phyloP scores from a whole-genome alignment of 202 grass and related monocot genomes.

The Miscanthus sacchariflorus region DNA sequence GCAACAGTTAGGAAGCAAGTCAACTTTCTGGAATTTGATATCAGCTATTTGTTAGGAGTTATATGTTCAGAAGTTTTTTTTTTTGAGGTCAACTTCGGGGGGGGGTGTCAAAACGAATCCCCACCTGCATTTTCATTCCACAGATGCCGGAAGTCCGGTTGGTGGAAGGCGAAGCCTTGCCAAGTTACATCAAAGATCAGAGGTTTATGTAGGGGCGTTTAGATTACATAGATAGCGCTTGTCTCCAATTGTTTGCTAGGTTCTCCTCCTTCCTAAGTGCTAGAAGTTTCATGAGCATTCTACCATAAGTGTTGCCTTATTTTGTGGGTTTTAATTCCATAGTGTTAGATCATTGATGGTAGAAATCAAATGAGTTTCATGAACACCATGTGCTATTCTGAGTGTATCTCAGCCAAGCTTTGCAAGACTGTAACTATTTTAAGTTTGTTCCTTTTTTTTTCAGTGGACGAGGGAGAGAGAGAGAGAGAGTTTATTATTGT shows the following conservation, averaged over 20 bases:
- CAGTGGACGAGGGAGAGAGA: neutral
- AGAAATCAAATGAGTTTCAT: neutral
- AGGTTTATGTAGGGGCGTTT: no score
- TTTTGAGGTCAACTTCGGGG: no score
- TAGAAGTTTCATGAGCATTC: neutral
- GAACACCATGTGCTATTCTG: neutral
- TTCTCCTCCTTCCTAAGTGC: no score
- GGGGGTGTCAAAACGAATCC: no score
- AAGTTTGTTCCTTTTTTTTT: neutral
- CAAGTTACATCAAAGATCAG: no score
- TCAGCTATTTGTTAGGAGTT: neutral
- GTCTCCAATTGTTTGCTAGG: no score
- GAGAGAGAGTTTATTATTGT: neutral
- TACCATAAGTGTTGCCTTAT: neutral
- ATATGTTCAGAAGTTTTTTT: neutral
- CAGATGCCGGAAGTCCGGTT: no score
- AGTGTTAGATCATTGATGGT: neutral
- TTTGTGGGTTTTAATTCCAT: slow-evolving; percentile 1
- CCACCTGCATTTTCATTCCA: no score
- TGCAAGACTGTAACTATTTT: slow-evolving; percentile 4
- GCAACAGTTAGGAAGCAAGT: slow-evolving; percentile 10
- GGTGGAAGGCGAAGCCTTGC: no score
- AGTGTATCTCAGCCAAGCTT: neutral
- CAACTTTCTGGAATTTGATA: slow-evolving; percentile 10
- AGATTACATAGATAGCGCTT: no score